Base-by-base conservation (phyloP, 2,329 filamentous ascomycete genomes). In the Zalaria sp. region DNA sequence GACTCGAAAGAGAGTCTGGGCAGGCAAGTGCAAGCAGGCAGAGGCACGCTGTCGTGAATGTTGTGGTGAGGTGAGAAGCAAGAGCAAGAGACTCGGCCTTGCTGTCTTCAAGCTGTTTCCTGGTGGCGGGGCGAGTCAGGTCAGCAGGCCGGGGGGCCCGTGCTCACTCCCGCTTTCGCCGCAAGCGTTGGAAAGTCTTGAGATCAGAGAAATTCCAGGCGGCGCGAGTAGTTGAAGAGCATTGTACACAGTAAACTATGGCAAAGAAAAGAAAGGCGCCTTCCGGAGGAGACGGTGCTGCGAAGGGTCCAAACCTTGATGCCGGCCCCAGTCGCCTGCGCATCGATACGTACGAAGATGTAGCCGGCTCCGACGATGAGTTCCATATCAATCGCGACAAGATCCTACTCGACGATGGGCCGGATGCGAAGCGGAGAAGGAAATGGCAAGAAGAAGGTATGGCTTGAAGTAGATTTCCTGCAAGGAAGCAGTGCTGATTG, bases 351-450 rank as follows among this genome's bases (percentile, higher is more conserved):
- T 89, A 74, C 60, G 79, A 89, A 61, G 86, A 93, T 62, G 81
- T 98, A 52, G 85, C 88, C 49, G 81, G 95, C 59, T 93, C 87
- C 1, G 86, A 94, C 60, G 91, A 98, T 60, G 86, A 94, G 58
- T 93, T 94, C 59, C 85, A 89, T 54, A 69, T 88, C 45, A 81
- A 88, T 49, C 77, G 83, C 49, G 91, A 98, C 62, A 81, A 84
- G 56, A 79, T 98, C 47, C 63, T 89, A 54, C 72, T 98, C 32
- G 85, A 93, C 27, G 86, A 94, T 50, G 81, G 73, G 29, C 84
- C 81, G 9, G 74, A 77, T 34, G 78, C 79, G 27, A 95, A 95
- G 66, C 78, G 84, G 49, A 72, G 79, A 54, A 77, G 81, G 53
- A 81, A 78, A 51, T 63, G 72, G 44, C 69, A 78, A 43, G 81